Percentiles rank a stretch among this genome's conserved stretches.
Evolutionary conservation across 2,329 filamentous ascomycete genomes (phyloP).

Genomic region (Apiospora saccharicola): DNA sequence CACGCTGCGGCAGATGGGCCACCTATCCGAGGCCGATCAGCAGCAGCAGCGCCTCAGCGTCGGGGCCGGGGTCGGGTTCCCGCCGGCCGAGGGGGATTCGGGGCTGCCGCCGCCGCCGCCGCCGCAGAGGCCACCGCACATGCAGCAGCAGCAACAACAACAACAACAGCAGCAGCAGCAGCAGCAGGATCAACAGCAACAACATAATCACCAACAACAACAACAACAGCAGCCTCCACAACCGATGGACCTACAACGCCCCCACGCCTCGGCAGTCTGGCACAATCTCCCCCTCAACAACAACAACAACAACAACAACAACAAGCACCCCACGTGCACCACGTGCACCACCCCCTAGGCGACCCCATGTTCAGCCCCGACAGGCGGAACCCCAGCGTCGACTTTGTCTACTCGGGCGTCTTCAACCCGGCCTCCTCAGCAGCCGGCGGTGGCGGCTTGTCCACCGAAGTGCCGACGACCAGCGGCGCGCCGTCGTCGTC

Average conservation of each 20-base stretch:
- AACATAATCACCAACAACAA: not conserved
- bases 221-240: not conserved
- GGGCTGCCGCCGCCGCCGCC: not conserved
- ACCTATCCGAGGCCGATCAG: not conserved
- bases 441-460: too few species aligned
- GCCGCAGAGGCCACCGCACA: too few species aligned
- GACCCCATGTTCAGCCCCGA: not conserved
- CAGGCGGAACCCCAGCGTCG: not conserved
- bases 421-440: too few species aligned
- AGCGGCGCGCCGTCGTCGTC: not conserved
- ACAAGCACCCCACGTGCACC: not conserved
- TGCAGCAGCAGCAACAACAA: not conserved
- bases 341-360: too few species aligned
- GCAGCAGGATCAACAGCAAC: not conserved
- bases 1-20: constrained; percentile 9
- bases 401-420: constrained; percentile 27
- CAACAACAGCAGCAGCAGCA: not conserved
- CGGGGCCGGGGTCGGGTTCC: not conserved
- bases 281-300: not conserved
- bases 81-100: not conserved
- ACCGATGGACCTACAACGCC: not conserved
- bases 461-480: too few species aligned
- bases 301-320: not conserved
- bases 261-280: not conserved
- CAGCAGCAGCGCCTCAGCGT: not conserved